Percentiles rank a stretch among this genome's conserved stretches.
Evolutionary conservation across 2,329 filamentous ascomycete genomes (phyloP).

Genomic region (Fusarium setosum): DNA sequence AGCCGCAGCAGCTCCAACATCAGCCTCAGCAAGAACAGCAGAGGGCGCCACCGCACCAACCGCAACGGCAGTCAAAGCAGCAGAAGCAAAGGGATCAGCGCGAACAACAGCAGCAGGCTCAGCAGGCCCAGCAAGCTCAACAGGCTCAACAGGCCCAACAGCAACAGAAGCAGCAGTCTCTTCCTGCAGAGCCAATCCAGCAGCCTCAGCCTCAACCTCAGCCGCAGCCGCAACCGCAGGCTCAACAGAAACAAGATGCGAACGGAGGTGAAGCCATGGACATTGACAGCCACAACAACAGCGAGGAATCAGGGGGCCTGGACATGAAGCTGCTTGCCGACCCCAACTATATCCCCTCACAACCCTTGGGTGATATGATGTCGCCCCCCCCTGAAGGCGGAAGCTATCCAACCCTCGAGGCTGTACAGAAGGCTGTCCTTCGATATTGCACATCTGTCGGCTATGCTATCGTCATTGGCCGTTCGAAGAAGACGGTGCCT

Average conservation of each 20-base stretch:
- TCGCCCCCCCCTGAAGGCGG: constrained; percentile 72
- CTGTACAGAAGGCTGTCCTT: constrained; percentile 72
- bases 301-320: constrained; percentile 56
- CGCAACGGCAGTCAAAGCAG: constrained; percentile 46
- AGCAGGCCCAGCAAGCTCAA: constrained; percentile 38
- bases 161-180: constrained; percentile 46
- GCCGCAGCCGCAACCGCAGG: constrained; percentile 47
- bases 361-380: constrained; percentile 70
- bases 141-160: constrained; percentile 43
- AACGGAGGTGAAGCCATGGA: constrained; percentile 64
- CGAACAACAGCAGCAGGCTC: constrained; percentile 40
- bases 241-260: constrained; percentile 53
- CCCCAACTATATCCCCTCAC: constrained; percentile 61
- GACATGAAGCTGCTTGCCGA: constrained; percentile 62
- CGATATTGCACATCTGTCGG: constrained; percentile 75
- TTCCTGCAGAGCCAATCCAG: constrained; percentile 45
- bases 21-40: constrained; percentile 40
- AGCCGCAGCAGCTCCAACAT: constrained; percentile 48
- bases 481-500: constrained; percentile 75
- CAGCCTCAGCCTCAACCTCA: constrained; percentile 43
- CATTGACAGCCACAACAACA: constrained; percentile 61
- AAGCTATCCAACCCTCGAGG: constrained; percentile 72
- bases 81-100: constrained; percentile 40
- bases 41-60: constrained; percentile 28
- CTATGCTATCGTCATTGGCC: constrained; percentile 75